Base-by-base conservation (phyloP, 2,329 filamentous ascomycete genomes). In the Colletotrichum agaves region DNA sequence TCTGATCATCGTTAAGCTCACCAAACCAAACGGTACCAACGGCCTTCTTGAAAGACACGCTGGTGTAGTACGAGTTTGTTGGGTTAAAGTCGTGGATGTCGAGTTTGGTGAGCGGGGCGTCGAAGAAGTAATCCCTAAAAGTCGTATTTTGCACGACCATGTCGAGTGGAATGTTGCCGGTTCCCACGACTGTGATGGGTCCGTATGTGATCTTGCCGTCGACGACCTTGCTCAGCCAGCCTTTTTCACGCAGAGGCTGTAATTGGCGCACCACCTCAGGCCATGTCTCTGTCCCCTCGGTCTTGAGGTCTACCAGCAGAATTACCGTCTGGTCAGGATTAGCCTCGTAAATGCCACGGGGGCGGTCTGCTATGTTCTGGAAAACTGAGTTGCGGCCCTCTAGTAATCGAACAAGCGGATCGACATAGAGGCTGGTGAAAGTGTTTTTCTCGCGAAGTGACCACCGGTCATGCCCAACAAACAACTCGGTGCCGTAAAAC, bases 281-380 rank as follows among this genome's bases (percentile, higher is more conserved):
- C 80, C 85, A 88, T 1, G 85, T 87, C 21, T 80, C 76, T 4
- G 76, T 73, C 1, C 84, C 85, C 27, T 82, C 75, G 2, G 84
- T 88, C 77, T 94, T 94, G 74, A 93, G 79, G 75, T 94, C 91
- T 33, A 94, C 83, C 4, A 93, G 82, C 4, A 94, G 82, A 5
- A 87, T 81, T 0, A 92, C 76, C 0, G 87, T 83, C 72, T 88
- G 86, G 2, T 74, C 73, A 0, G 87, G 84, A 68, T 84, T 78
- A 8, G 78, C 78, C 71, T 85, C 80, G 72, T 88, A 90, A 8
- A 93, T 78, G 12, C 91, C 90, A 15, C 47, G 47, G 15, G 65
- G 47, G 3, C 27, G 79, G 2, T 72, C 74, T 3, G 79, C 82
- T 5, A 76, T 80, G 63, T 81, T 81, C 66, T 78, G 78, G 69